These are phyloP conservation scores for Platismatia glauca DNA, from an alignment of 495 filamentous ascomycete genomes.

Conservation along the genomic window DNA sequence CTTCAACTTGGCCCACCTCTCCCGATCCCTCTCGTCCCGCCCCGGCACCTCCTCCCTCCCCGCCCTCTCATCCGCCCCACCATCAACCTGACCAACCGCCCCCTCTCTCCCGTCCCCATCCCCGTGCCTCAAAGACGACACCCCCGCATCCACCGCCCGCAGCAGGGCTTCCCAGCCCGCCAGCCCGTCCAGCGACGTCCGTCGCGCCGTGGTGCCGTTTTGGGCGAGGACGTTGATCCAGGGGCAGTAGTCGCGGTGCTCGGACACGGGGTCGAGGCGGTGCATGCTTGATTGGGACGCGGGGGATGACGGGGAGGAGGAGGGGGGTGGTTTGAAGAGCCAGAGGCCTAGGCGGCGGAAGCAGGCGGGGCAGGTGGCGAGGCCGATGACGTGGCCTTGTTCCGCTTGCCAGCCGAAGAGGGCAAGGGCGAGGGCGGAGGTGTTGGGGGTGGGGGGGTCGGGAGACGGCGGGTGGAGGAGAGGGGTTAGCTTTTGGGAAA, in stretches of 20 bases:
- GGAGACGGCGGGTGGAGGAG: conserved; percentile 25
- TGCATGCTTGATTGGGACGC: conserved; percentile 50
- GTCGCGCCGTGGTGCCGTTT: conserved; percentile 30
- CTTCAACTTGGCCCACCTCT: conserved; percentile 45
- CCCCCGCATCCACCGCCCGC: conserved; percentile 30
- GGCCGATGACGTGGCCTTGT: conserved; percentile 50
- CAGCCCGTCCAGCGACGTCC: conserved; percentile 25
- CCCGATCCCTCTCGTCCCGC: conserved; percentile 37
- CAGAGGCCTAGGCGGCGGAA: conserved; percentile 85
- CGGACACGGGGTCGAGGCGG: conserved; percentile 54
- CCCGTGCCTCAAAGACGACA: conserved; percentile 15
- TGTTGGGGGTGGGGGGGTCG: conserved; percentile 11
- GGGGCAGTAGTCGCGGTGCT: conserved; percentile 76
- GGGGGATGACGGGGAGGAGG: conserved; percentile 34
- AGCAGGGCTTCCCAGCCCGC: conserved; percentile 41
- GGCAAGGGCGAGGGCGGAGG: conserved; percentile 62
- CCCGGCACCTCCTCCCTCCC: conserved; percentile 20
- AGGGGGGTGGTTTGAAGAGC: conserved; percentile 66
- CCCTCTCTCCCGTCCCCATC: conserved; percentile 14
- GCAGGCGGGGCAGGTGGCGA: conserved; percentile 74
- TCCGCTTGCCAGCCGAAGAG: conserved; percentile 80
- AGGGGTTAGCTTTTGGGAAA: conserved; percentile 18
- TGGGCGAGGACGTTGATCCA: conserved; percentile 61
- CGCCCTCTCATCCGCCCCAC: conserved; percentile 14
- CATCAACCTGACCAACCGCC: conserved; percentile 7